Evolutionary conservation across 306 rosid species (phyloP), one percentile per base, ranked within the genome.

Genomic region (Macrotyloma uniflorum): DNA sequence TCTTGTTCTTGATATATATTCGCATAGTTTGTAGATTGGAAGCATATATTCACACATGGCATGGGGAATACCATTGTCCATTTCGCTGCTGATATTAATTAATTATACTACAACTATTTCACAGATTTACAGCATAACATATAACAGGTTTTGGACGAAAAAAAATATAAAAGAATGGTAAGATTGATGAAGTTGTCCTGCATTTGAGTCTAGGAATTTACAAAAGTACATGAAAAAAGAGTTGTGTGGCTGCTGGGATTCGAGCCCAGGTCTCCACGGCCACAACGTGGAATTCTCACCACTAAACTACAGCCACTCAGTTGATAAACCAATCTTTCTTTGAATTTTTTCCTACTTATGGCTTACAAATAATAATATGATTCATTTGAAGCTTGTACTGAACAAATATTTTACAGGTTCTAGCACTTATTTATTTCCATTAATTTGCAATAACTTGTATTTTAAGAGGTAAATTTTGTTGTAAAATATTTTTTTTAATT

Each of bases 231-330:
- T 38, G 5, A 14, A 47, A 47, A 16, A 47, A 5, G 0, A 15
- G 0, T 1, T 30, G 0, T 76, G 85, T 81, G 81, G 85, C 82
- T 76, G 82, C 75, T 76, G 79, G 82, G 85, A 82, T 82, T 82
- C 82, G 82, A 82, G 82, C 79, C 82, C 82, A 76, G 85, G 85
- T 82, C 85, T 82, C 85, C 82, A 76, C 79, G 82, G 85, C 82
- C 85, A 82, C 85, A 82, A 82, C 82, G 82, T 76, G 85, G 85
- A 82, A 82, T 76, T 75, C 85, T 81, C 9, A 75, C 81, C 81
- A 81, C 85, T 81, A 68, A 81, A 81, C 81, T 75, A 81, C 73
- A 75, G 81, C 81, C 85, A 81, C 81, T 22, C 5, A 0, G 3
- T 5, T 46, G 42, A n/a, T n/a, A n/a, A n/a, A n/a, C n/a, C n/a